These are phyloP conservation scores for Vitis hybrid DNA, from an alignment of 177 flowering plant species.

Conservation along the genomic window DNA sequence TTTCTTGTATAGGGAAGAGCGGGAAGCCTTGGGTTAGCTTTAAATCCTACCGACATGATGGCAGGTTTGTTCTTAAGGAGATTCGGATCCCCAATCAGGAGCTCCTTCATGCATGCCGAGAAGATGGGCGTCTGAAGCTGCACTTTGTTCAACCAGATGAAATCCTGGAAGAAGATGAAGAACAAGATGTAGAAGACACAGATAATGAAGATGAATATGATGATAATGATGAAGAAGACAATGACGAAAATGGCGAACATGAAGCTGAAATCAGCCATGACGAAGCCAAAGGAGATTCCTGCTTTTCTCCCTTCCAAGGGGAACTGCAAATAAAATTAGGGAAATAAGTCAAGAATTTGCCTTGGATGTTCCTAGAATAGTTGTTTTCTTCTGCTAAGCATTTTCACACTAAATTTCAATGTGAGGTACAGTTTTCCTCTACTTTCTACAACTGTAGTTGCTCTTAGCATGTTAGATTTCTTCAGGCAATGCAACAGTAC, in stretches of 20 bases:
- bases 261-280: neutral
- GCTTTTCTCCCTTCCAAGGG: neutral
- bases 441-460: neutral
- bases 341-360: neutral
- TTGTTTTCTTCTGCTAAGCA: neutral
- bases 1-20: constrained; percentile 61
- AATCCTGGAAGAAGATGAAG: constrained; percentile 30
- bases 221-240: constrained; percentile 6
- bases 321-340: neutral
- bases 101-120: constrained; percentile 63
- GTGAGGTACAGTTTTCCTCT: neutral
- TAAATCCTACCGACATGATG: constrained; percentile 59
- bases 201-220: constrained; percentile 17
- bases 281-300: neutral
- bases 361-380: neutral
- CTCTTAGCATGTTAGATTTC: too few relatives aligned
- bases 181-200: constrained; percentile 22
- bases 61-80: constrained; percentile 79
- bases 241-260: neutral
- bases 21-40: constrained; percentile 81
- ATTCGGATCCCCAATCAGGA: constrained; percentile 64
- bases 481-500: too few relatives aligned
- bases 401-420: neutral
- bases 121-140: constrained; percentile 77
- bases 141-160: constrained; percentile 53